Base-by-base conservation (phyloP, 2,329 filamentous ascomycete species). In the Aspergillus japonicus region DNA sequence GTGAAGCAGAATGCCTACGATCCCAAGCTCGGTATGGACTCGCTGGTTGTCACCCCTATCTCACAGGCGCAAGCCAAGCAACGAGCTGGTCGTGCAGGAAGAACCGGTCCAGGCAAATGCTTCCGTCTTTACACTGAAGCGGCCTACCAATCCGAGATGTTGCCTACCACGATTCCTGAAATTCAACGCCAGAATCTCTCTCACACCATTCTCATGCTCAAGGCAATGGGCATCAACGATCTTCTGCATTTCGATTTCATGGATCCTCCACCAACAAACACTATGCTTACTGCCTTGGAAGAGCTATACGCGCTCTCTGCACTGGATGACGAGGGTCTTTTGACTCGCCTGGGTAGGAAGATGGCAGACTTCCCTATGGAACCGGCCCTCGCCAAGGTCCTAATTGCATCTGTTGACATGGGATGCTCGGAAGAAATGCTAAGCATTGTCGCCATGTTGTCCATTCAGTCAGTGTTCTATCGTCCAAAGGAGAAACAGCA, bases 301-400 rank as follows among this genome's bases (percentile, higher is more conserved):
- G 95, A 98, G 73, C 82, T 99, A 0, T 99, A 99, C 71, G 92
- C 92, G 0, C 81, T 99, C 11, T 92, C 89, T 3, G 94, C 94
- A 0, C 82, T 99, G 0, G 95, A 99, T 65, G 94, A 99, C 69
- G 95, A 99, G 82, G 95, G 95, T 14, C 83, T 99, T 0, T 81
- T 99, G 2, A 99, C 95, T 0, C 87, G 95, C 6, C 83, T 96
- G 1, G 95, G 95, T 7, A 87, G 95, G 50, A 96, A 97, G 75
- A 98, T 99, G 94, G 93, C 95, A 11, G 94, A 99, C 71, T 98
- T 98, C 75, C 95, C 95, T 0, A 98, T 98, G 92, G 93, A 98
- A 59, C 95, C 95, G 0, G 87, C 91, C 0, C 83, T 98, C 0
- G 91, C 93, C 56, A 99, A 98, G 75, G 88, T 92, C 0, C 84